Evolutionary conservation across 805 yeast genomes (phyloP).

Genomic region (Ogataea paraovalis): DNA sequence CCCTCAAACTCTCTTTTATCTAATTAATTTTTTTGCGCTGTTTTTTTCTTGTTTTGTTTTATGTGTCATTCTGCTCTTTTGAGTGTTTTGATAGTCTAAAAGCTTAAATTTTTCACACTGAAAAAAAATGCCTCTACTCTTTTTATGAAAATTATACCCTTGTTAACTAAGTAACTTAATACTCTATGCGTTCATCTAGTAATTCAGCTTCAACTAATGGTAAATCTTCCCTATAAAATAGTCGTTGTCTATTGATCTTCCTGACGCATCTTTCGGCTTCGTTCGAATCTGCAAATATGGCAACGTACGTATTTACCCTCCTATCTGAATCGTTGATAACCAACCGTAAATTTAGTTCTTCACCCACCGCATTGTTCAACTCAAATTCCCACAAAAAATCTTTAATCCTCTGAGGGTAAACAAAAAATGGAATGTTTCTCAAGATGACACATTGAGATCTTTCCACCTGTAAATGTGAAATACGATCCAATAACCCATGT

Average conservation of each 20-base stretch:
- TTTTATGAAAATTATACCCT: too few relatives aligned
- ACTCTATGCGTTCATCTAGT: constrained; percentile 17
- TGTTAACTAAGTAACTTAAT: too few relatives aligned
- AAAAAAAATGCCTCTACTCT: too few relatives aligned
- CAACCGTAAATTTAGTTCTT: constrained; percentile 15
- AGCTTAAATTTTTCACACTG: too few relatives aligned
- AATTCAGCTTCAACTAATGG: constrained; percentile 34
- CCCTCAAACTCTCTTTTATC: background rate
- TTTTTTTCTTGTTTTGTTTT: background rate
- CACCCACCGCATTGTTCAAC: constrained; percentile 27
- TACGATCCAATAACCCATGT: background rate
- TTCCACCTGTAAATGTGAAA: constrained; percentile 15
- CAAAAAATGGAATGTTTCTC: constrained; percentile 43
- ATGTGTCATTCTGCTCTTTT: background rate
- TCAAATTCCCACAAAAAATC: constrained; percentile 47
- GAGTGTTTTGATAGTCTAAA: background rate
- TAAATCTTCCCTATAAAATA: constrained; percentile 25
- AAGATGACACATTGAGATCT: constrained; percentile 35
- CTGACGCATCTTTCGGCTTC: constrained; percentile 51
- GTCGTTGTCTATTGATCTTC: constrained; percentile 45
- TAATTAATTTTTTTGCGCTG: background rate
- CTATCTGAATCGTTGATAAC: constrained; percentile 8
- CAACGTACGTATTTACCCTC: constrained; percentile 29
- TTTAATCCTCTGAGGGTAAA: constrained; percentile 34
- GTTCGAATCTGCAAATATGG: constrained; percentile 40